Percentiles rank a stretch among this genome's conserved stretches.
These are phyloP conservation scores for Ganoderma leucocontextum DNA, from an alignment of 1,284 basidiomycete genomes.

Conservation along the genomic window DNA sequence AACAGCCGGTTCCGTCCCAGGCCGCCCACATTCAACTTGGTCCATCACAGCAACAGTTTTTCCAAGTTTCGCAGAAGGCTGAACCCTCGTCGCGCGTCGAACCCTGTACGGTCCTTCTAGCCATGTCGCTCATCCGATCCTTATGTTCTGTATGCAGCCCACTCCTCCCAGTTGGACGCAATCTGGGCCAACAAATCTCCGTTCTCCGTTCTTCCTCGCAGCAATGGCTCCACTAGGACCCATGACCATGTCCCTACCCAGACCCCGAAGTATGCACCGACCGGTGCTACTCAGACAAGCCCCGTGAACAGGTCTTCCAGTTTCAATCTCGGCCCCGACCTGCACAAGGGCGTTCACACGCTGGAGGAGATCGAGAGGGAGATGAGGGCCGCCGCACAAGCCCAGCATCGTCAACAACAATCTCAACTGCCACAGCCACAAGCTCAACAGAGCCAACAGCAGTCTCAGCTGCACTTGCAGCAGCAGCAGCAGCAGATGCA, in stretches of 20 bases:
- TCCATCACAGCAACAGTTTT: conserved; percentile 19
- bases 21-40: conserved; percentile 19
- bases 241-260: conserved; percentile 40
- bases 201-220: conserved; percentile 70
- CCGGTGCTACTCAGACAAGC: conserved; percentile 16
- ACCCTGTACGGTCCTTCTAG: conserved; percentile 43
- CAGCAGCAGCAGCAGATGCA: conserved; percentile 57
- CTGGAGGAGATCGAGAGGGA: conserved; percentile 96
- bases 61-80: conserved; percentile 34
- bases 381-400: conserved; percentile 70
- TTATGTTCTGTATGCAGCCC: conserved; percentile 45
- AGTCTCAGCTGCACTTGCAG: conserved; percentile 50
- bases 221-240: conserved; percentile 56
- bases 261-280: conserved; percentile 33
- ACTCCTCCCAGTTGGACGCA: conserved; percentile 62
- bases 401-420: conserved; percentile 46
- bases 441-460: conserved; percentile 35
- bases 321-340: conserved; percentile 36
- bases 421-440: conserved; percentile 29
- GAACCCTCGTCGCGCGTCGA: conserved; percentile 34
- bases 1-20: conserved; percentile 28
- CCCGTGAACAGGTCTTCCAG: conserved; percentile 29
- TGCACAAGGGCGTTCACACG: conserved; percentile 66
- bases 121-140: conserved; percentile 41
- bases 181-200: conserved; percentile 84